Evolutionary conservation across 495 filamentous ascomycete species (phyloP), one percentile per base, ranked within the genome.

Genomic region (Daldinia loculata): DNA sequence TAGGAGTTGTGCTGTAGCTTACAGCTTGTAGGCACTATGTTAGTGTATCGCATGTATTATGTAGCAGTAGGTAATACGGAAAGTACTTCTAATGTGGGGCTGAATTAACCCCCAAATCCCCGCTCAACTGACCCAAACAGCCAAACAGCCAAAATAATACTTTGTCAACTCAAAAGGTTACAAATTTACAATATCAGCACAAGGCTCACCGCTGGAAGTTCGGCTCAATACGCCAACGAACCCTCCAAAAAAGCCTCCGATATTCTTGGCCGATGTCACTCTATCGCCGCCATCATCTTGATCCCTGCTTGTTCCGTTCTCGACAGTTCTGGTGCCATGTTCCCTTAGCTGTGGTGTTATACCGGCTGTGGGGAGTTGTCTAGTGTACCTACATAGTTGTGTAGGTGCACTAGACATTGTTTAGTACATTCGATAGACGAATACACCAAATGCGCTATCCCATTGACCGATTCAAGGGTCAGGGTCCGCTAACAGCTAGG

Each of bases 181-280:
- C 43, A 24, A 48, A 52, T 12, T 27, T 53, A 53, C 50, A 53
- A 53, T 14, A 53, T 53, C 26, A 53, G 27, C 24, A 4, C 9
- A 29, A 53, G 50, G 24, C 64, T 72, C 69, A 67, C 69, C 69
- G 69, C 69, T 63, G 53, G 19, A 67, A 67, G 55, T 50, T 56
- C 32, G 51, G 41, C 57, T 17, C n/a, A 61, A 26, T 55, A 22
- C 51, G 26, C 53, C 60, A 68, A 64, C 17, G 56, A 22, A 51
- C 11, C 38, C 12, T 57, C 34, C 30, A 26, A 43, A 3, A 34
- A 43, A 41, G 6, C 34, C 30, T 38, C 52, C 29, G 36, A 15
- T 30, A 24, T 24, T 61, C 61, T 68, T 68, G 64, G 56, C 56
- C 53, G 30, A 65, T 72, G 61, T 50, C 56, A 64, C 52, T 56